These are phyloP conservation scores for Microdochium nivale DNA, from an alignment of 2,329 filamentous ascomycete genomes.

Conservation along the genomic window DNA sequence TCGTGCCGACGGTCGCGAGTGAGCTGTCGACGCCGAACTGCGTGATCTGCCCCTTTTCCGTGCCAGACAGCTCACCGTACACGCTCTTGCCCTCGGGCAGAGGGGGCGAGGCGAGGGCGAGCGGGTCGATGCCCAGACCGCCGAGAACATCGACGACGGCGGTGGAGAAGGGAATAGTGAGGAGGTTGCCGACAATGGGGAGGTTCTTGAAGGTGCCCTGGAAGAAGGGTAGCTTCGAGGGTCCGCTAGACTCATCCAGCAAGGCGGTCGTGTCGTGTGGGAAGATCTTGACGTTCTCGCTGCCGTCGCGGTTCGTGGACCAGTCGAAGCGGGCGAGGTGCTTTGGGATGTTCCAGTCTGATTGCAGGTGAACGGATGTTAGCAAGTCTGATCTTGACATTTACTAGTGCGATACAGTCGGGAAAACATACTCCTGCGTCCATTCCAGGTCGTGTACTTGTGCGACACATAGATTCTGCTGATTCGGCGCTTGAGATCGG, in stretches of 20 bases:
- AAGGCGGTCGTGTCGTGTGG: slow-evolving; percentile 6
- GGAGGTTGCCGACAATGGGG: slow-evolving; percentile 5
- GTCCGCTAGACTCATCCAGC: slow-evolving; percentile 1
- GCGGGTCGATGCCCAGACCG: slow-evolving; percentile 9
- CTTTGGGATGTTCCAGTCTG: slow-evolving; percentile 25
- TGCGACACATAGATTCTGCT: slow-evolving; percentile 24
- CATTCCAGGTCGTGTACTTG: slow-evolving; percentile 20
- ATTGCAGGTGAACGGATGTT: background rate
- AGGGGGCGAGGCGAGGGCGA: slow-evolving; percentile 16
- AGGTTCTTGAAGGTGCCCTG: slow-evolving; percentile 11
- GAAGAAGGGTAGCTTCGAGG: slow-evolving; percentile 13
- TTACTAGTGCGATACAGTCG: background rate
- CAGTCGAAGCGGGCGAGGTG: slow-evolving; percentile 22
- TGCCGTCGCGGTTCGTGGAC: slow-evolving; percentile 6
- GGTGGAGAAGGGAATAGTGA: slow-evolving; percentile 12
- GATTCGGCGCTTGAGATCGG: slow-evolving; percentile 13
- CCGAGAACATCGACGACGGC: slow-evolving; percentile 7
- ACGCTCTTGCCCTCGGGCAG: slow-evolving; percentile 10
- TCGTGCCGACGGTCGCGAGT: background rate
- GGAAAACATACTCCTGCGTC: slow-evolving; percentile 15
- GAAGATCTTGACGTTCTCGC: slow-evolving; percentile 14
- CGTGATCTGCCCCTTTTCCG: slow-evolving; percentile 12
- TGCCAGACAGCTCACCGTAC: slow-evolving; percentile 12
- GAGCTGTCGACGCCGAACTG: slow-evolving; percentile 5
- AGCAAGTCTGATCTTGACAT: background rate